Conservation (phyloP, 164 flowering plant species). For the Liquidambar formosana region DNA sequence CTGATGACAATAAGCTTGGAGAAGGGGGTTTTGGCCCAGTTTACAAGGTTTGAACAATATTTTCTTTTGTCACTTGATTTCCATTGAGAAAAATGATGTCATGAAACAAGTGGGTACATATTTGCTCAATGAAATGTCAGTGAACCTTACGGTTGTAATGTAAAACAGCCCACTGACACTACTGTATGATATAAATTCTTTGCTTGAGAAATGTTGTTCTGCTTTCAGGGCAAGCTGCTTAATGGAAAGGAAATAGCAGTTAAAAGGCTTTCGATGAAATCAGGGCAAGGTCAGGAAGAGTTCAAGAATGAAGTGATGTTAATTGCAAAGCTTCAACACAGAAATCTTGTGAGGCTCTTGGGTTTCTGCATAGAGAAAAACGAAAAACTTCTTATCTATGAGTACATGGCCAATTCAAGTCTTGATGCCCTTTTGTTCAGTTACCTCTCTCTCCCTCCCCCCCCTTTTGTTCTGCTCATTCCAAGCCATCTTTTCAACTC, state of each 20-base stretch:
- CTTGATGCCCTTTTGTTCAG: too few species aligned
- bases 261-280: conserved; percentile 37
- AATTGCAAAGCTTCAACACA: conserved; percentile 47
- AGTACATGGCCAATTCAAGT: conserved; percentile 32
- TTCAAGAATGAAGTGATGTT: conserved; percentile 37
- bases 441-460: too few species aligned
- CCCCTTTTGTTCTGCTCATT: too few species aligned
- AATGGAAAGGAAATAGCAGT: conserved; percentile 44
- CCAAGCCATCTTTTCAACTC: too few species aligned
- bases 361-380: conserved; percentile 38
- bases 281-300: conserved; percentile 37
- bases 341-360: conserved; percentile 40
- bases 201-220: not conserved
- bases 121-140: conserved; percentile 4
- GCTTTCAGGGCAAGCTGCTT: conserved; percentile 26
- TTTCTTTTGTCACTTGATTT: not conserved
- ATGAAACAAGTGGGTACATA: not conserved
- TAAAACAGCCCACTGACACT: not conserved
- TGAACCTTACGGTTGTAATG: not conserved
- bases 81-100: too few species aligned
- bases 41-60: conserved; percentile 33
- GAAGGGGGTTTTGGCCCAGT: conserved; percentile 46
- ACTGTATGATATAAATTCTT: not conserved
- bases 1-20: conserved; percentile 31
- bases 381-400: conserved; percentile 45